Percentiles rank a stretch among this genome's conserved stretches.
These are phyloP conservation scores for Elongisporangium senticosum DNA, from an alignment of 352 stramenopile genomes.

Conservation along the genomic window DNA sequence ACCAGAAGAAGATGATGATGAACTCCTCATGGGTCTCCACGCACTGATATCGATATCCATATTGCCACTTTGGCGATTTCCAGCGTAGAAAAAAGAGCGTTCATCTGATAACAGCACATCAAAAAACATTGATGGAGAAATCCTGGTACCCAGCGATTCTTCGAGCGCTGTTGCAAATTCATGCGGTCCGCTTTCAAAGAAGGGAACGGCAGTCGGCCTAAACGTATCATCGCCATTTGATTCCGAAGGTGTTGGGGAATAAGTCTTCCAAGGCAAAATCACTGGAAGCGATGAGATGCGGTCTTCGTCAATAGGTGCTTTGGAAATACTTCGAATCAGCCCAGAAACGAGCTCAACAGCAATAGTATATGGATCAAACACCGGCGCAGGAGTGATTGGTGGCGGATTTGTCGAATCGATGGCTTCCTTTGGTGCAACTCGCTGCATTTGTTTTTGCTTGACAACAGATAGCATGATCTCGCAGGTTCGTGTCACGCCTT, in stretches of 20 bases:
- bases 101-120: conserved; percentile 51
- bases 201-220: conserved; percentile 19
- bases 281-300: conserved; percentile 27
- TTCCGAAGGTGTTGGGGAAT: not conserved
- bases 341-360: conserved; percentile 50
- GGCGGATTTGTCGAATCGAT: not conserved
- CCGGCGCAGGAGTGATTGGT: not conserved
- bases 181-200: conserved; percentile 41
- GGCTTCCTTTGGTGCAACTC: not conserved
- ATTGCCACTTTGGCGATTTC: conserved; percentile 30
- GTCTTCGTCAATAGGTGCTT: conserved; percentile 19
- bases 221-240: not conserved
- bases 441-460: conserved; percentile 2
- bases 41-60: conserved; percentile 62
- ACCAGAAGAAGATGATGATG: conserved; percentile 7
- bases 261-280: conserved; percentile 40
- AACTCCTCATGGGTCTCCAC: conserved; percentile 21
- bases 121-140: conserved; percentile 49
- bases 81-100: conserved; percentile 39
- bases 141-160: conserved; percentile 29
- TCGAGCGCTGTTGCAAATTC: conserved; percentile 44
- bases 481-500: conserved; percentile 20
- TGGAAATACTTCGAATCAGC: conserved; percentile 30
- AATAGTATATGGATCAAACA: conserved; percentile 23
- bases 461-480: conserved; percentile 14